phyloP scores from a whole-genome alignment of 2,329 filamentous ascomycete species.

The Verticillium nubilum region DNA sequence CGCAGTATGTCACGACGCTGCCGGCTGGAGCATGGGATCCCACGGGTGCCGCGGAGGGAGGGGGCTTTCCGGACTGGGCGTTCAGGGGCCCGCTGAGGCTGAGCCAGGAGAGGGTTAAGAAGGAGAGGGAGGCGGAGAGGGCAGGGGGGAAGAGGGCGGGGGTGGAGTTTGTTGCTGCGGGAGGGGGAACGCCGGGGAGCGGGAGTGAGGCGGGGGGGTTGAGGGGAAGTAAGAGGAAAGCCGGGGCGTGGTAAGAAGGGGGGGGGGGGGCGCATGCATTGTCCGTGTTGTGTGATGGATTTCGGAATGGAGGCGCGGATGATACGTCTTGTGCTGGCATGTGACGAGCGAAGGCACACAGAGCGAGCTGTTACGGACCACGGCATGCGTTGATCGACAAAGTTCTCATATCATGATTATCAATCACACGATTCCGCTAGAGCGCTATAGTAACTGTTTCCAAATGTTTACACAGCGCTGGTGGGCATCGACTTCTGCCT shows the following conservation, averaged over 20 bases:
- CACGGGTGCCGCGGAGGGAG: slow-evolving; percentile 13
- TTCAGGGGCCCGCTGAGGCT: slow-evolving; percentile 44
- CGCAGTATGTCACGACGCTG: slow-evolving; percentile 63
- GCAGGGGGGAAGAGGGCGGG: slow-evolving; percentile 31
- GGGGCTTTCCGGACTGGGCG: slow-evolving; percentile 50
- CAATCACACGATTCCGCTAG: no score
- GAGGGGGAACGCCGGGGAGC: slow-evolving; percentile 12
- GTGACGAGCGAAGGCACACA: no score
- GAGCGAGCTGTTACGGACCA: no score
- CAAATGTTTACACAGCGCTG: no score
- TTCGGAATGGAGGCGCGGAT: no score
- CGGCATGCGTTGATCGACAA: no score
- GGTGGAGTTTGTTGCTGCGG: slow-evolving; percentile 45
- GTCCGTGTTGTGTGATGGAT: no score
- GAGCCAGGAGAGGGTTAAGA: slow-evolving; percentile 38
- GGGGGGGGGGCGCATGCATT: no score
- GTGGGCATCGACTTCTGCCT: no score
- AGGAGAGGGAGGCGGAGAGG: slow-evolving; percentile 39
- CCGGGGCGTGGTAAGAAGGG: slow-evolving; percentile 13
- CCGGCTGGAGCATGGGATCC: slow-evolving; percentile 53
- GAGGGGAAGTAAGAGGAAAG: slow-evolving; percentile 25
- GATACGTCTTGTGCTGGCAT: no score
- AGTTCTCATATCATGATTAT: no score
- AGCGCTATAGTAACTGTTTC: no score
- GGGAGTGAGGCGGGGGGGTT: slow-evolving; percentile 16